Percentiles rank a stretch among this genome's conserved stretches.
phyloP scores from a whole-genome alignment of 169 alveolate species.

The Eimeria nieschulzi region DNA sequence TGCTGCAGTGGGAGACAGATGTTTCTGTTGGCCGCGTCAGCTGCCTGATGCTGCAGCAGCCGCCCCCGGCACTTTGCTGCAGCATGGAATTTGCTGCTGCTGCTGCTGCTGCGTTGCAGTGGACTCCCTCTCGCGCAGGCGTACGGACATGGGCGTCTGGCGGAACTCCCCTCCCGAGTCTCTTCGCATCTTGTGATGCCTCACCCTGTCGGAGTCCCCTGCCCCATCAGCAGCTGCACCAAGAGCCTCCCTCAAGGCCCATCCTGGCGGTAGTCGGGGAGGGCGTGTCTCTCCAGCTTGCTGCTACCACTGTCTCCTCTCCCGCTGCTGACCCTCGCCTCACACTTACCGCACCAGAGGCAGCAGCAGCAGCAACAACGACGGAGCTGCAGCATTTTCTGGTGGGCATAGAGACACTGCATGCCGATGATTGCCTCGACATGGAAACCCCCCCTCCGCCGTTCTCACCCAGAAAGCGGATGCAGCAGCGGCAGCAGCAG shows the following conservation, averaged over 20 bases:
- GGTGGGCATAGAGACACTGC: conserved; percentile 1
- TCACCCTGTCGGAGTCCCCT: background rate
- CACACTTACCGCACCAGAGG: background rate
- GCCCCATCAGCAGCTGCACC: conserved; percentile 27
- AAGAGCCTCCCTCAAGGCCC: conserved; percentile 13
- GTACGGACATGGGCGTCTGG: too few species aligned
- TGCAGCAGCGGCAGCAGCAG: conserved; percentile 47
- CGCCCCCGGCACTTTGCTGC: conserved; percentile 24
- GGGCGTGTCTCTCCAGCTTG: conserved; percentile 14
- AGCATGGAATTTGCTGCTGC: conserved; percentile 40
- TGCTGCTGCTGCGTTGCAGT: conserved; percentile 4
- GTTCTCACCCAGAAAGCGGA: background rate
- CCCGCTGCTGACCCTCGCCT: background rate
- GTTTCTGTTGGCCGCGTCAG: background rate
- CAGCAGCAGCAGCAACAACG: conserved; percentile 11
- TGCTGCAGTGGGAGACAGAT: conserved; percentile 11
- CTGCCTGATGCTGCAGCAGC: conserved; percentile 52
- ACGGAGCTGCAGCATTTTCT: background rate
- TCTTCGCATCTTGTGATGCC: background rate
- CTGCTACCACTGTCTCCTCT: background rate
- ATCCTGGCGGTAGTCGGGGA: conserved; percentile 24
- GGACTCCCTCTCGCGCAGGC: background rate
- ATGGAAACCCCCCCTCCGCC: background rate
- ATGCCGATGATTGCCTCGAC: conserved; percentile 25
- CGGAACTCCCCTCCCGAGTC: too few species aligned